Evolutionary conservation across 2,329 filamentous ascomycete genomes (phyloP).

Genomic region (Colletotrichum siamense): DNA sequence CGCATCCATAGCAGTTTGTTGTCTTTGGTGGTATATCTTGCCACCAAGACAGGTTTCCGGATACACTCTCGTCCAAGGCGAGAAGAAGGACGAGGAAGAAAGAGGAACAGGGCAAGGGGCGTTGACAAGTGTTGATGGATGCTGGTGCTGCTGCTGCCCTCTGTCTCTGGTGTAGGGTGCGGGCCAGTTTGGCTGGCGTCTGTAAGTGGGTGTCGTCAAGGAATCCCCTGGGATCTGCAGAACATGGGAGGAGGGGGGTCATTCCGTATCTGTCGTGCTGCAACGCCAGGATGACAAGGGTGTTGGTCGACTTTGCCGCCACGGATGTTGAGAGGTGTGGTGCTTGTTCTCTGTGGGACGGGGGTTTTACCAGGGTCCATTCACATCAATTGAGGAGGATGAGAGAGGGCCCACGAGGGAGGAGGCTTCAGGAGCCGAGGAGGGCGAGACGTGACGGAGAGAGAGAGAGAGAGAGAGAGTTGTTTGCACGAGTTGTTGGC

Average conservation of each 20-base stretch:
- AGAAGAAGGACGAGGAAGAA: neutral
- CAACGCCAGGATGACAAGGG: conserved; percentile 14
- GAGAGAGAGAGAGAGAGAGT: neutral
- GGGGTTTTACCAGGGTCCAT: neutral
- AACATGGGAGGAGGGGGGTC: conserved; percentile 1
- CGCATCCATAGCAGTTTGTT: neutral
- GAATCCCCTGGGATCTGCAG: conserved; percentile 20
- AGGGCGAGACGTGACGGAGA: neutral
- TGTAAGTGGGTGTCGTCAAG: conserved; percentile 7
- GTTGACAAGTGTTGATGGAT: neutral
- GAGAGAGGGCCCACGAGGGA: neutral
- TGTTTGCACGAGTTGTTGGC: neutral
- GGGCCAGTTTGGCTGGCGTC: neutral
- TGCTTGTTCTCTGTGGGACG: neutral
- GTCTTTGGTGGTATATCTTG: neutral
- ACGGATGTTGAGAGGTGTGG: neutral
- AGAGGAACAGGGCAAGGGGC: neutral
- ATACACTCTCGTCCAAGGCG: neutral
- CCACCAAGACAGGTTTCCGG: neutral
- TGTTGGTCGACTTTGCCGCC: conserved; percentile 17
- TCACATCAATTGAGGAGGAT: neutral
- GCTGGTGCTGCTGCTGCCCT: neutral
- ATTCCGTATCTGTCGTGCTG: conserved; percentile 23
- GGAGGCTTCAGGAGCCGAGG: neutral
- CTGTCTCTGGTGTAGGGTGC: neutral